Percentiles rank a stretch among this genome's conserved stretches.
Evolutionary conservation across 768 basidiomycete genomes (phyloP).

Genomic region (Suillus occidentalis): DNA sequence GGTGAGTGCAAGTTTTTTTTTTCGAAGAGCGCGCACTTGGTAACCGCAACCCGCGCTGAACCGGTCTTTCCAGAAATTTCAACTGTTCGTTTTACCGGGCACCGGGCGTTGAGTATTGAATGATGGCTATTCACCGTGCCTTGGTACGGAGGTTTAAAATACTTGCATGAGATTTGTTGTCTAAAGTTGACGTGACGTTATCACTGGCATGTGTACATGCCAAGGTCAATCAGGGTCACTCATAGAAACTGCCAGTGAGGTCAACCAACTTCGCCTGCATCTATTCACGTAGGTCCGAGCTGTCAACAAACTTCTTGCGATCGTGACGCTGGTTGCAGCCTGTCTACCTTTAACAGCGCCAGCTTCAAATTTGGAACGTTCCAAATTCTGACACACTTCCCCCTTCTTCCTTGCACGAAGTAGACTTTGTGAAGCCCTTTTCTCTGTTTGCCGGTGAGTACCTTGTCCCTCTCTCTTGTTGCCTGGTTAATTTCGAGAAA

Average conservation of each 20-base stretch:
- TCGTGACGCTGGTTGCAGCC: not conserved
- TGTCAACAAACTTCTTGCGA: not conserved
- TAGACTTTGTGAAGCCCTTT: not conserved
- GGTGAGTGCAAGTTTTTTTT: too few relatives aligned
- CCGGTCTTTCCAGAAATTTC: not conserved
- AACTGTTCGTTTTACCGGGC: not conserved
- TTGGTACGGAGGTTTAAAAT: not conserved
- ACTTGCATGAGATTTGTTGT: not conserved
- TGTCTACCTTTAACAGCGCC: not conserved
- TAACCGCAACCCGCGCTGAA: not conserved
- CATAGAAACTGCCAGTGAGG: not conserved
- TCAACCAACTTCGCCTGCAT: not conserved
- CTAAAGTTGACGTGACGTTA: not conserved
- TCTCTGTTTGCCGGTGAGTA: not conserved
- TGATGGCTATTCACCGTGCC: not conserved
- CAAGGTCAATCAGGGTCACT: not conserved
- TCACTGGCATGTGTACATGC: not conserved
- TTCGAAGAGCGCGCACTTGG: not conserved
- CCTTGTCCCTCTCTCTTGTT: not conserved
- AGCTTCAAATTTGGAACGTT: not conserved
- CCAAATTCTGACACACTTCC: not conserved
- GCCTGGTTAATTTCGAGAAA: not conserved
- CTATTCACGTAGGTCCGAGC: conserved; percentile 1
- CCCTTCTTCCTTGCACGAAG: not conserved
- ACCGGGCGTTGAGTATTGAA: not conserved